Evolutionary conservation across 768 basidiomycete species (phyloP), one percentile per base, ranked within the genome.

Genomic region (Lentinula sp.): DNA sequence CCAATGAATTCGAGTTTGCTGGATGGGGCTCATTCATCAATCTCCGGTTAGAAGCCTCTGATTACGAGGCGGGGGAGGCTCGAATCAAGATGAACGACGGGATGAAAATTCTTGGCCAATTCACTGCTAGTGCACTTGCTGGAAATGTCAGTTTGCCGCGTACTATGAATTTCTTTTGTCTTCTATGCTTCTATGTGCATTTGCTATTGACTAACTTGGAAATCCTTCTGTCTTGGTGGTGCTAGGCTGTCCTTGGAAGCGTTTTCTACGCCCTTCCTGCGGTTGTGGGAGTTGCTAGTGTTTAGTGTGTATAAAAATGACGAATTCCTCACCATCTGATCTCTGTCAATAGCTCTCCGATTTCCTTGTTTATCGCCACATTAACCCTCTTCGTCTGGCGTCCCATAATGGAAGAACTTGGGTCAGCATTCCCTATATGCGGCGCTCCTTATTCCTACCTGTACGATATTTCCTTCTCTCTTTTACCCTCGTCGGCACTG

Each of bases 371-470:
- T 41, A 66, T 86, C 28, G 86, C 90, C 0, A 82, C 84, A 0
- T 69, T 85, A 35, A 77, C 86, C 1, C 67, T 89, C 3, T 87
- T 86, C 65, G 68, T 91, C 23, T 91, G 87, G 86, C 81, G 87
- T 12, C 89, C 89, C 2, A 79, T 91, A 50, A 85, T 92, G 82
- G 79, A 83, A 64, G 90, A 91, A 67, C 71, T 92, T 8, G 87
- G 80, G 0, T 84, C 85, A 4, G 87, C 88, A 2, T 70, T 91
- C 1, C 85, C 87, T 0, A 78, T 90, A 9, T 83, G 79, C 59
- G 90, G 90, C 0, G 87, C 86, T 7, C 88, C 86, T 4, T 91
- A 89, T 67, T 83, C 83, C 0, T 88, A 88, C 67, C 72, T 88
- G 85, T 87, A 63, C 63, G 82, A 68, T 6, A 9, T 28, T 45